Conservation (phyloP, 257 asterid genomes). For the Misopates orontium region DNA sequence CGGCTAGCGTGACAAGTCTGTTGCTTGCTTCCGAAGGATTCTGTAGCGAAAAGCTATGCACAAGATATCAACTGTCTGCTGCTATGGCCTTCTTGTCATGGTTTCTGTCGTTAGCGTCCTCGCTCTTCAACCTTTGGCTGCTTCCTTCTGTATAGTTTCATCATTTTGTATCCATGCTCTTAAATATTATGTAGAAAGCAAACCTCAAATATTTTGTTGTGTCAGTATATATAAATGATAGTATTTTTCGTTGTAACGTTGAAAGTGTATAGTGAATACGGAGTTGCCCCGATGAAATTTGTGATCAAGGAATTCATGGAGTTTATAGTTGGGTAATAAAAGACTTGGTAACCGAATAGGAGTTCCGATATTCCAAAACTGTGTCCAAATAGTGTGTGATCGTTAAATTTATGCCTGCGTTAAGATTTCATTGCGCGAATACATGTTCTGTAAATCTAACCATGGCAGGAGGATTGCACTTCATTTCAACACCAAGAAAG, state of each 20-base stretch:
- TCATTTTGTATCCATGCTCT: not conserved
- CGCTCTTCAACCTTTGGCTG: slow-evolving; percentile 89
- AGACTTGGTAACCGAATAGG: too few species aligned
- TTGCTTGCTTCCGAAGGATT: slow-evolving; percentile 57
- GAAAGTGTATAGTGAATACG: slow-evolving; percentile 35
- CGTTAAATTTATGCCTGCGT: too few species aligned
- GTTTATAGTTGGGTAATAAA: too few species aligned
- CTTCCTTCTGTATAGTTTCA: slow-evolving; percentile 57
- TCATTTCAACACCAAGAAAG: too few species aligned
- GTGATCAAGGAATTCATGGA: slow-evolving; percentile 21
- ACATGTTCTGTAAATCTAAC: too few species aligned
- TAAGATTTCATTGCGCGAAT: too few species aligned
- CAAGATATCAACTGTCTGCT: slow-evolving; percentile 75
- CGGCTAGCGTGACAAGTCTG: slow-evolving; percentile 71
- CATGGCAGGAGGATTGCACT: too few species aligned
- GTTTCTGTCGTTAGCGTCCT: slow-evolving; percentile 73
- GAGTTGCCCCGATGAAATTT: slow-evolving; percentile 22
- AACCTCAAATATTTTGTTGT: slow-evolving; percentile 29
- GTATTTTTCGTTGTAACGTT: slow-evolving; percentile 27
- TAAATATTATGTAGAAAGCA: slow-evolving; percentile 24
- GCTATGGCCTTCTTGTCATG: slow-evolving; percentile 91
- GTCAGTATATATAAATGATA: slow-evolving; percentile 9
- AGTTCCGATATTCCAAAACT: not conserved
- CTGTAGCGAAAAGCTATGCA: slow-evolving; percentile 60
- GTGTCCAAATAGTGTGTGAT: too few species aligned